phyloP scores from a whole-genome alignment of 1,284 basidiomycete species.

The Apiotrichum domesticum region DNA sequence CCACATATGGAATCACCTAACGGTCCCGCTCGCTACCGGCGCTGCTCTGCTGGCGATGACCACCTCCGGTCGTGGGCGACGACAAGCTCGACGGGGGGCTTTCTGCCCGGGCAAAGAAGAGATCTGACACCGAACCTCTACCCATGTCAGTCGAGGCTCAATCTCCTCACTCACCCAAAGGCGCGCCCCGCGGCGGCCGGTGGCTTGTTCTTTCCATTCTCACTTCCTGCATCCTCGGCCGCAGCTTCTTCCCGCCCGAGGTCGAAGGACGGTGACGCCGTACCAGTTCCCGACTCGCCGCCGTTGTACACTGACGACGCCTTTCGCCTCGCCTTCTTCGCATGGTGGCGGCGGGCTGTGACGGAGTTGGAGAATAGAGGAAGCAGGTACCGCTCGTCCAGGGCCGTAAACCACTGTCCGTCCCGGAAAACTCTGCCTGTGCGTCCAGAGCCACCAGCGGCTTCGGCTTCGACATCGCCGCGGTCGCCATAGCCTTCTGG shows the following conservation, averaged over 20 bases:
- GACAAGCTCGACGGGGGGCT: not conserved
- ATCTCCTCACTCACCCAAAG: not conserved
- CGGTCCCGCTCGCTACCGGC: not conserved
- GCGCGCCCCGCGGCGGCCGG: not conserved
- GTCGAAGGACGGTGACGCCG: constrained; percentile 28
- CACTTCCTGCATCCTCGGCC: constrained; percentile 35
- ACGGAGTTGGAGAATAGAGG: constrained; percentile 94
- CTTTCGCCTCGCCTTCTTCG: constrained; percentile 56
- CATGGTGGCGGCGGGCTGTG: constrained; percentile 78
- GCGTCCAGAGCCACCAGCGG: constrained; percentile 11
- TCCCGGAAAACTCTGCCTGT: constrained; percentile 51
- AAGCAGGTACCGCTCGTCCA: constrained; percentile 90
- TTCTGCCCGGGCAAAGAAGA: constrained; percentile 36
- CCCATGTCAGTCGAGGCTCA: too few species aligned
- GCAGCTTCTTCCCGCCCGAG: constrained; percentile 25
- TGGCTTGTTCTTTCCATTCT: constrained; percentile 45
- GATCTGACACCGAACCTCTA: constrained; percentile 36
- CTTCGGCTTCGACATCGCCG: constrained; percentile 49
- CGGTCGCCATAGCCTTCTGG: constrained; percentile 51
- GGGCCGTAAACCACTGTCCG: constrained; percentile 87
- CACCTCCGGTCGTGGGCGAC: not conserved
- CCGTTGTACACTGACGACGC: constrained; percentile 28
- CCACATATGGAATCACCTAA: too few species aligned
- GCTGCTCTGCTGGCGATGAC: not conserved
- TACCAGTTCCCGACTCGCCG: constrained; percentile 25